A percentile compares a stretch with the other conserved stretches of the same genome.
These are phyloP conservation scores for Mycosphaerella arachidis DNA, from an alignment of 2,329 filamentous ascomycete genomes.

Conservation along the genomic window DNA sequence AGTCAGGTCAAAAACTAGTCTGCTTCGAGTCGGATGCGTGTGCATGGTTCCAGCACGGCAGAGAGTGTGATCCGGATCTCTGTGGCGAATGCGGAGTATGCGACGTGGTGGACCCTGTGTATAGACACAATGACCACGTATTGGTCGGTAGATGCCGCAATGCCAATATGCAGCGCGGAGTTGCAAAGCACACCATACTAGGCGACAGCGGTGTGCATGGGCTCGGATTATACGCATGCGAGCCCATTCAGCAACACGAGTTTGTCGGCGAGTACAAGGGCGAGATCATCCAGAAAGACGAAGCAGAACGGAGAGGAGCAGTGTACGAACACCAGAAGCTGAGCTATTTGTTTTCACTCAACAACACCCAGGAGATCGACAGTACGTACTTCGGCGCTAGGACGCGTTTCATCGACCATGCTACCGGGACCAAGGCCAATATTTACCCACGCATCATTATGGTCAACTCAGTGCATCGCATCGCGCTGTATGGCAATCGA, in stretches of 20 bases:
- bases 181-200: constrained; percentile 61
- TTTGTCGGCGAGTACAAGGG: constrained; percentile 79
- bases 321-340: constrained; percentile 58
- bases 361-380: constrained; percentile 57
- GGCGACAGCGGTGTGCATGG: constrained; percentile 69
- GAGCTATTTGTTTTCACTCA: constrained; percentile 58
- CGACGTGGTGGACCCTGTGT: constrained; percentile 65
- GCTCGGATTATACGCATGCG: constrained; percentile 69
- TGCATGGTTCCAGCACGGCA: constrained; percentile 65
- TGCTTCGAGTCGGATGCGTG: constrained; percentile 47
- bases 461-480: constrained; percentile 69
- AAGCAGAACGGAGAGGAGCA: constrained; percentile 65
- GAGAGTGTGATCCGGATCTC: constrained; percentile 75
- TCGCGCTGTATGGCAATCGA: constrained; percentile 65
- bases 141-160: constrained; percentile 64
- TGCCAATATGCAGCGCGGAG: constrained; percentile 64
- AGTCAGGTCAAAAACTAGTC: constrained; percentile 40
- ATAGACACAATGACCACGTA: constrained; percentile 56
- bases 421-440: constrained; percentile 52
- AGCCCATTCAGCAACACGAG: constrained; percentile 62
- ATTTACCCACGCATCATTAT: constrained; percentile 65
- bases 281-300: constrained; percentile 66
- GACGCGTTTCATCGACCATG: constrained; percentile 79
- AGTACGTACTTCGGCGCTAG: constrained; percentile 74
- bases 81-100: constrained; percentile 66